Base-by-base conservation (phyloP, 495 filamentous ascomycete genomes). In the Articulospora tetracladia region DNA sequence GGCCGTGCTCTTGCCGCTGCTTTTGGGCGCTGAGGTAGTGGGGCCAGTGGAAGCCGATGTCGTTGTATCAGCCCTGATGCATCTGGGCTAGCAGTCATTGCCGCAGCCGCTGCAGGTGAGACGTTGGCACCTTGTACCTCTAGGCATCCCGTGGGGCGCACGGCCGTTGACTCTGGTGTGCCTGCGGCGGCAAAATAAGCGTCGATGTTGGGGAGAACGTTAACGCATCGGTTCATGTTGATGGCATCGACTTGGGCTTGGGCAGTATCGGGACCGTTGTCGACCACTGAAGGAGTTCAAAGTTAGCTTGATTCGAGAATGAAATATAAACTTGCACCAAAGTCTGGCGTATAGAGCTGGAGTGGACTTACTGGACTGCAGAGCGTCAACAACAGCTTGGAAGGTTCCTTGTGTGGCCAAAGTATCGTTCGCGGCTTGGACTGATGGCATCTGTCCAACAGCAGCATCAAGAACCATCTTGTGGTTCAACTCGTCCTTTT, bases 121-220 rank as follows among this genome's bases (percentile, higher is more conserved):
- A 36, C 8, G 13, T 17, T 48, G 19, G 54, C 26, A 47, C 8
- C 23, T n/a, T 49, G 15, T 28, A 59, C 34, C 17, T 59, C 49
- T n/a, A 53, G 48, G 25, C 57, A 59, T 23, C 57, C 57, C 17
- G 57, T 59, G 19, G 57, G 57, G 11, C 47, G 47, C 19, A 55
- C 34, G 17, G 30, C 60, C 20, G 26, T 41, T 26, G 30, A 46
- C 28, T 27, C 47, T 28, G 28, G 32, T 34, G 53, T 36, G 20
- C 64, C 64, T 24, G 64, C 55, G 17, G 61, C 64, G 11, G 41
- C 60, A 55, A 66, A 66, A 44, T 66, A 66, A 1, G 55, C 58
- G 30, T 66, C 61, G 54, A 66, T 66, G 32, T 61, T 62, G 2
- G 64, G 64, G 7, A 66, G 57, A n/a, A 66, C 64, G 27, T 64